phyloP scores from a whole-genome alignment of 805 yeast genomes.

The Metschnikowia amazonensis region DNA sequence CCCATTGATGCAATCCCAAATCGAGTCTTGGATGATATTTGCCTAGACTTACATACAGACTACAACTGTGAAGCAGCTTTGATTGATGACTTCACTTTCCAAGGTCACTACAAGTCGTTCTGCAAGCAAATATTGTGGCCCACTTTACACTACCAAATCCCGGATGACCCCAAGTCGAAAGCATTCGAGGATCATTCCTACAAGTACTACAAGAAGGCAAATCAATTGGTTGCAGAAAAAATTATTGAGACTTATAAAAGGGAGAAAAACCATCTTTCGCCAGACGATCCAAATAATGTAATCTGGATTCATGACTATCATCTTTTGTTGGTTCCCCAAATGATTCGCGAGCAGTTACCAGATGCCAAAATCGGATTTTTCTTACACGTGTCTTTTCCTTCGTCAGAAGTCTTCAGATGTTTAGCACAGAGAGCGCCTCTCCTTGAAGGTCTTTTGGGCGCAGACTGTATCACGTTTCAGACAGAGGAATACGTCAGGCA shows the following conservation, averaged over 20 bases:
- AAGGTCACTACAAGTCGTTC: conserved; percentile 87
- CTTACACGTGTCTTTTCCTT: conserved; percentile 91
- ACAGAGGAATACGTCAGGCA: conserved; percentile 92
- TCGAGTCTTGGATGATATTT: conserved; percentile 51
- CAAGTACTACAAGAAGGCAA: conserved; percentile 73
- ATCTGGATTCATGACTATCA: conserved; percentile 97
- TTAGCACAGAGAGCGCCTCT: conserved; percentile 80
- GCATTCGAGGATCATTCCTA: conserved; percentile 96
- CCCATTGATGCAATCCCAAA: conserved; percentile 80
- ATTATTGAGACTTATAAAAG: conserved; percentile 54
- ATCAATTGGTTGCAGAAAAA: conserved; percentile 75
- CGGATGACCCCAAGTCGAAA: conserved; percentile 89
- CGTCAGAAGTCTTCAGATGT: conserved; percentile 91
- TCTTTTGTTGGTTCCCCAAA: conserved; percentile 75
- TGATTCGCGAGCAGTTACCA: conserved; percentile 75
- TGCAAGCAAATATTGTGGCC: conserved; percentile 98
- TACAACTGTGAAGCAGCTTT: conserved; percentile 63
- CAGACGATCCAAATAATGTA: conserved; percentile 50
- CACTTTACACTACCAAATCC: conserved; percentile 86
- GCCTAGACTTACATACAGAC: conserved; percentile 41
- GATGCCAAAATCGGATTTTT: conserved; percentile 87
- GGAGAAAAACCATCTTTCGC: conserved; percentile 47
- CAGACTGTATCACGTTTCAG: conserved; percentile 85
- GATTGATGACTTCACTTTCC: conserved; percentile 73
- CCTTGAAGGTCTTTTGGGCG: conserved; percentile 80